Evolutionary conservation across 2,329 filamentous ascomycete genomes (phyloP).

Genomic region (Triangularia verruculosa): DNA sequence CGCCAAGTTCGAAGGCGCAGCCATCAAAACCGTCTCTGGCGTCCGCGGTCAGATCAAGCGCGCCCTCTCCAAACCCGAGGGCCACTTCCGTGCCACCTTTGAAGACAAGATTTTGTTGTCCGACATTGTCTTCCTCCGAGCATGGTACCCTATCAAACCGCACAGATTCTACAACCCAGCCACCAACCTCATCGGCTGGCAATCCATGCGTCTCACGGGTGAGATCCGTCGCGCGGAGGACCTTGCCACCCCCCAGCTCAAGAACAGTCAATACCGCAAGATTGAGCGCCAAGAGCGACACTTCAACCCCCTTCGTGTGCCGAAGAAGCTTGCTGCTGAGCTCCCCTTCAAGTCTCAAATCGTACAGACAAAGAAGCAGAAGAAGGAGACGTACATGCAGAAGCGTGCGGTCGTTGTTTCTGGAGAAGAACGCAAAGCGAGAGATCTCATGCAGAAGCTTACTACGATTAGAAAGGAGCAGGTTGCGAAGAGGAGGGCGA

Average conservation of each 20-base stretch:
- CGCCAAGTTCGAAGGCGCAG: slow-evolving; percentile 95
- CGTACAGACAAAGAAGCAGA: slow-evolving; percentile 73
- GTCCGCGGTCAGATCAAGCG: slow-evolving; percentile 96
- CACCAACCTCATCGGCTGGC: slow-evolving; percentile 90
- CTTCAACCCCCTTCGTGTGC: slow-evolving; percentile 78
- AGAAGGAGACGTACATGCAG: slow-evolving; percentile 83
- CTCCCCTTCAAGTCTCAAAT: slow-evolving; percentile 94
- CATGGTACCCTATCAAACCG: slow-evolving; percentile 95
- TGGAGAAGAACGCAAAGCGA: slow-evolving; percentile 83
- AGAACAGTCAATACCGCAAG: slow-evolving; percentile 79
- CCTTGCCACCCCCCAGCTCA: slow-evolving; percentile 72
- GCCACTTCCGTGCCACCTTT: slow-evolving; percentile 94
- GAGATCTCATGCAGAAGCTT: slow-evolving; percentile 89
- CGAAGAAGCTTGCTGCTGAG: slow-evolving; percentile 73
- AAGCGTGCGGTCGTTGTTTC: slow-evolving; percentile 87
- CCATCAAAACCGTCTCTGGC: slow-evolving; percentile 93
- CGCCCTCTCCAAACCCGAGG: slow-evolving; percentile 87
- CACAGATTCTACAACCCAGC: slow-evolving; percentile 97
- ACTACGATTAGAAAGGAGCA: slow-evolving; percentile 89
- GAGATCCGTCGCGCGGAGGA: slow-evolving; percentile 77
- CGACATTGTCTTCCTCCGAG: slow-evolving; percentile 92
- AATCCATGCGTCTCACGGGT: slow-evolving; percentile 89
- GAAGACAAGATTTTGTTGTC: slow-evolving; percentile 97
- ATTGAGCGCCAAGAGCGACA: slow-evolving; percentile 65
- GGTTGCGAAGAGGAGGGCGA: slow-evolving; percentile 73